A percentile compares a stretch with the other conserved stretches of the same genome.
Conservation (phyloP, 805 yeast species). For the Phaffomyces antillensis region DNA sequence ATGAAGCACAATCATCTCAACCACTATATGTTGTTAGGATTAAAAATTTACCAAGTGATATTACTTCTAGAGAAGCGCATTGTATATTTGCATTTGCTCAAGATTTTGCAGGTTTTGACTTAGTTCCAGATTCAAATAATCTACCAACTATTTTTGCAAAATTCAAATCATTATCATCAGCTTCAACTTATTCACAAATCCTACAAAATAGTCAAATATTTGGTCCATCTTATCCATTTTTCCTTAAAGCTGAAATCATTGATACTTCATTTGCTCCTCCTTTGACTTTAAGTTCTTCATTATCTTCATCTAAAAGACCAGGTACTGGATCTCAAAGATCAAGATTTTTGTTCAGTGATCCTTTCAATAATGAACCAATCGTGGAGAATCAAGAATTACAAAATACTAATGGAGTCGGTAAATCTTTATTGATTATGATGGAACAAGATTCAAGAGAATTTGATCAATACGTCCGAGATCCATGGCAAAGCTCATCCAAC, state of each 20-base stretch:
- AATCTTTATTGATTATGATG: slow-evolving; percentile 33
- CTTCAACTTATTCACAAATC: slow-evolving; percentile 34
- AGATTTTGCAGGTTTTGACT: slow-evolving; percentile 48
- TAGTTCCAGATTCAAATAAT: slow-evolving; percentile 29
- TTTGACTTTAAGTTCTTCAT: slow-evolving; percentile 19
- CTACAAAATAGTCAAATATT: slow-evolving; percentile 38
- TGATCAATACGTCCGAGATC: slow-evolving; percentile 37
- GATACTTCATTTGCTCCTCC: slow-evolving; percentile 20
- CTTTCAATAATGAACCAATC: slow-evolving; percentile 33
- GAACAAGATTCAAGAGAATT: slow-evolving; percentile 33
- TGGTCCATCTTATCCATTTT: slow-evolving; percentile 40
- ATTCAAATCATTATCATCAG: slow-evolving; percentile 37
- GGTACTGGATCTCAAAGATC: slow-evolving; percentile 53
- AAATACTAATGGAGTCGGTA: slow-evolving; percentile 31
- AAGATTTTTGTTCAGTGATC: slow-evolving; percentile 66
- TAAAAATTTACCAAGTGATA: slow-evolving; percentile 55
- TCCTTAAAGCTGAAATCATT: slow-evolving; percentile 34
- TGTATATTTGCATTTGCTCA: slow-evolving; percentile 63
- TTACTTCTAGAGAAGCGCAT: slow-evolving; percentile 58
- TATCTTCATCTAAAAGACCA: slow-evolving; percentile 39
- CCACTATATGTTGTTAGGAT: slow-evolving; percentile 31
- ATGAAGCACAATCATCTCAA: slow-evolving; percentile 1
- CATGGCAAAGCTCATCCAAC: slow-evolving; percentile 26
- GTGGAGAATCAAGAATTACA: slow-evolving; percentile 15
- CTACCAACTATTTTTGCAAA: slow-evolving; percentile 36